phyloP scores from a whole-genome alignment of 495 filamentous ascomycete species.

The Aspergillus steynii region DNA sequence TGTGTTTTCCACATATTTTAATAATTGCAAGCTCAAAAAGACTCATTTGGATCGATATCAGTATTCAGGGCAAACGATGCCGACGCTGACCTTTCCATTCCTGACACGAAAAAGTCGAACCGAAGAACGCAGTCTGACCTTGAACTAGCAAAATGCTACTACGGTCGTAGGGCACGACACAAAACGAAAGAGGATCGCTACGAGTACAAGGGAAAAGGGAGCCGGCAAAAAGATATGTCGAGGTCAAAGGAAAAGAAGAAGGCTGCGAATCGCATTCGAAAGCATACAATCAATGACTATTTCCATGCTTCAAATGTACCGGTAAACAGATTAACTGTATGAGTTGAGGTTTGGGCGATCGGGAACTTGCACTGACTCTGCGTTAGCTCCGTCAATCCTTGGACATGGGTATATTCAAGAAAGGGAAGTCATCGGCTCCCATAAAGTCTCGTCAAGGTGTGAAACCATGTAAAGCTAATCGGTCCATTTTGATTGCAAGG shows the following conservation, averaged over 20 bases:
- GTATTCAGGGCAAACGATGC: neutral
- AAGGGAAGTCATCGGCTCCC: slow-evolving; percentile 64
- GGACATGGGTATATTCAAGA: slow-evolving; percentile 66
- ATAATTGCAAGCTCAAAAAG: neutral
- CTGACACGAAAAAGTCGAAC: neutral
- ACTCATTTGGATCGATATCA: neutral
- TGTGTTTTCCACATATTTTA: neutral
- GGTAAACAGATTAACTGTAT: slow-evolving; percentile 63
- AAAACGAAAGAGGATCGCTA: slow-evolving; percentile 62
- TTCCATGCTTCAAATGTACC: slow-evolving; percentile 67
- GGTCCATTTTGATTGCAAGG: slow-evolving; percentile 52
- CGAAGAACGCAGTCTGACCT: neutral
- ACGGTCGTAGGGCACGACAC: slow-evolving; percentile 58
- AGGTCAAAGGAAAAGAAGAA: slow-evolving; percentile 39
- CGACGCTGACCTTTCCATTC: neutral
- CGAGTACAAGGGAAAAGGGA: slow-evolving; percentile 36
- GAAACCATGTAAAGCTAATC: slow-evolving; percentile 16
- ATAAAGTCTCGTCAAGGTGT: slow-evolving; percentile 48
- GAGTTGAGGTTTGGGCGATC: slow-evolving; percentile 15
- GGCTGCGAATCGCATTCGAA: slow-evolving; percentile 34
- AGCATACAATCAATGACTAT: slow-evolving; percentile 55
- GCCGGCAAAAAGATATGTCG: slow-evolving; percentile 21
- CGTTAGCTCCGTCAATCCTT: slow-evolving; percentile 51
- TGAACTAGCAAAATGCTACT: slow-evolving; percentile 21
- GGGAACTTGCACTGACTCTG: slow-evolving; percentile 20